These are phyloP conservation scores for Nemania serpens DNA, from an alignment of 2,329 filamentous ascomycete genomes.

Conservation along the genomic window DNA sequence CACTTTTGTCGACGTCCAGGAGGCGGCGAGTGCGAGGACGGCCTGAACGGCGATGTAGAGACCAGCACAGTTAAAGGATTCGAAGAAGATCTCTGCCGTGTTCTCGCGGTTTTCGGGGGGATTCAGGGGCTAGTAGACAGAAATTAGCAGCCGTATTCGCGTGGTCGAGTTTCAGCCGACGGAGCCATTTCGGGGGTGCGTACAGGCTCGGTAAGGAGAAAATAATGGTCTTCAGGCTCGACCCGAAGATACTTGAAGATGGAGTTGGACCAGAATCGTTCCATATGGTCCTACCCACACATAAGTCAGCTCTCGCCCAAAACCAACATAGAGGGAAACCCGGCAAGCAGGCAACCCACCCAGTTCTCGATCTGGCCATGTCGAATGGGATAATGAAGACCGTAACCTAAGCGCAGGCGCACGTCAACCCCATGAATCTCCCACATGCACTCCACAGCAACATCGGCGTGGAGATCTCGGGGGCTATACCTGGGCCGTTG, in stretches of 20 bases:
- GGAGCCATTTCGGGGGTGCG: slow-evolving; percentile 45
- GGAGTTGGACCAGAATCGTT: slow-evolving; percentile 99
- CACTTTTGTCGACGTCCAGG: slow-evolving; percentile 98
- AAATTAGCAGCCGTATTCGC: slow-evolving; percentile 17
- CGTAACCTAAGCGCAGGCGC: slow-evolving; percentile 68
- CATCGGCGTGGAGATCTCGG: background rate
- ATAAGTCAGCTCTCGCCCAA: slow-evolving; percentile 18
- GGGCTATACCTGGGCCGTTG: slow-evolving; percentile 72
- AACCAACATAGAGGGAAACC: background rate
- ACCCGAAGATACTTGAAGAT: slow-evolving; percentile 99
- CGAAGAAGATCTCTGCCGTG: slow-evolving; percentile 99
- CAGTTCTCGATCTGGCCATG: slow-evolving; percentile 99
- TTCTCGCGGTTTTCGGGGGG: slow-evolving; percentile 98
- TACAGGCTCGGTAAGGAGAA: slow-evolving; percentile 95
- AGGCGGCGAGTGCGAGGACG: slow-evolving; percentile 92
- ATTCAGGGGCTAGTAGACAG: slow-evolving; percentile 75
- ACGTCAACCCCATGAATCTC: slow-evolving; percentile 24
- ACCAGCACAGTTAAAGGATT: slow-evolving; percentile 98
- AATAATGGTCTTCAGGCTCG: slow-evolving; percentile 98
- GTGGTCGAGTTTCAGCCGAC: background rate
- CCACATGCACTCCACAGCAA: background rate
- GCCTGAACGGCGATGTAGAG: slow-evolving; percentile 99
- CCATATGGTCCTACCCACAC: slow-evolving; percentile 89
- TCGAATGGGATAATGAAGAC: slow-evolving; percentile 94
- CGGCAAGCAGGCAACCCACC: slow-evolving; percentile 55